A percentile compares a stretch with the other conserved stretches of the same genome.
Evolutionary conservation across 1,139 yeast genomes (phyloP).

Genomic region (Yamadazyma sp.): DNA sequence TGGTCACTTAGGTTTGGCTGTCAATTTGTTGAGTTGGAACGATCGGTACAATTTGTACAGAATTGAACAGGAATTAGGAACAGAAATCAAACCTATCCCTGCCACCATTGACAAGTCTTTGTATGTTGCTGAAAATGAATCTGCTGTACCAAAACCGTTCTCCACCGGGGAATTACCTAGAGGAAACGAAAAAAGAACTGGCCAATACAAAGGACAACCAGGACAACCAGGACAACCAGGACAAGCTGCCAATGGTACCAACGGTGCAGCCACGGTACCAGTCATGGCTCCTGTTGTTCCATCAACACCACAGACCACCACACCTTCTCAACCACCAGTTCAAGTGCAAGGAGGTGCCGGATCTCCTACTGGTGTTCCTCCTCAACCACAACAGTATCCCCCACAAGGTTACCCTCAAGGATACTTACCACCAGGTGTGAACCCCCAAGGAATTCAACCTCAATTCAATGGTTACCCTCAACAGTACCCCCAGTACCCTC

Average conservation of each 20-base stretch:
- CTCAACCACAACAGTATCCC: constrained; percentile 1
- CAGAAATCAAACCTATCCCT: constrained; percentile 96
- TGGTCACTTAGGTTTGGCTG: constrained; percentile 97
- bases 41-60: constrained; percentile 92
- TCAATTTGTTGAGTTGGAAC: constrained; percentile 94
- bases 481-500: constrained; percentile 8
- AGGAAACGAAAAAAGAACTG: constrained; percentile 44
- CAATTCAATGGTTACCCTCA: constrained; percentile 18
- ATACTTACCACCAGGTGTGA: constrained; percentile 16
- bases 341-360: constrained; percentile 1
- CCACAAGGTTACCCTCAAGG: constrained; percentile 17
- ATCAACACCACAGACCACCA: constrained; percentile 19
- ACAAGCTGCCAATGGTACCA: constrained; percentile 6
- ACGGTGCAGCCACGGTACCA: background rate
- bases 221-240: constrained; percentile 23
- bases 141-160: constrained; percentile 83
- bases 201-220: constrained; percentile 55
- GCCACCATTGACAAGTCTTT: constrained; percentile 81
- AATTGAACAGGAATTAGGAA: constrained; percentile 96
- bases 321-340: constrained; percentile 11
- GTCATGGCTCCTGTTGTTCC: constrained; percentile 12
- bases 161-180: constrained; percentile 67
- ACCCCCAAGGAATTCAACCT: constrained; percentile 15
- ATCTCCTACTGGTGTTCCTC: constrained; percentile 4
- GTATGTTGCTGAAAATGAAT: constrained; percentile 81